These are phyloP conservation scores for Apiospora rasikravindrae DNA, from an alignment of 2,329 filamentous ascomycete genomes.

Conservation along the genomic window DNA sequence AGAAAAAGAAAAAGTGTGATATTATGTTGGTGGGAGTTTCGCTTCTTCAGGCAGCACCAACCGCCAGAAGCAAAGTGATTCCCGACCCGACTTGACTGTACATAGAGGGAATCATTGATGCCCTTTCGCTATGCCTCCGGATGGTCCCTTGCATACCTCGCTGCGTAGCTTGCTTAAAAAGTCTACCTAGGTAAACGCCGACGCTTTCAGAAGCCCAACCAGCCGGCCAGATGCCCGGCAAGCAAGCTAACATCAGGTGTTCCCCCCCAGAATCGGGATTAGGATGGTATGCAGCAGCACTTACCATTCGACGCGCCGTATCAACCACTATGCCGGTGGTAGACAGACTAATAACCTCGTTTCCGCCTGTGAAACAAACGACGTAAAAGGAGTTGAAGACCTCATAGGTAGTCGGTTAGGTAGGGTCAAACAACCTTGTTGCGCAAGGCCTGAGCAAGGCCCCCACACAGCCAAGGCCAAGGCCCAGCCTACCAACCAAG, in stretches of 20 bases:
- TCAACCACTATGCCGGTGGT: neutral
- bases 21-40: neutral
- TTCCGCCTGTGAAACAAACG: conserved; percentile 7
- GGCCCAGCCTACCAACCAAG: neutral
- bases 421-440: conserved; percentile 19
- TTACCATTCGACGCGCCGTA: neutral
- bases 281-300: neutral
- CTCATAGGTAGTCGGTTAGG: neutral
- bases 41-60: neutral
- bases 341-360: neutral
- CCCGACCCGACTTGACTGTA: neutral
- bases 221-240: no score
- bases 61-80: neutral
- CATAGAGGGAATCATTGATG: neutral
- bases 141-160: conserved; percentile 6
- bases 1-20: neutral
- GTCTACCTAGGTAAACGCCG: neutral
- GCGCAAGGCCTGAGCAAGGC: conserved; percentile 6
- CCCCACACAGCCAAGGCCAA: conserved; percentile 12
- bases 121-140: neutral
- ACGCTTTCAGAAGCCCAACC: neutral
- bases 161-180: neutral
- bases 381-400: neutral
- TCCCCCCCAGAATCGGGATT: neutral
- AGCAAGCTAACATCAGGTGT: neutral